These are phyloP conservation scores for Epichloe glyceriae DNA, from an alignment of 2,329 filamentous ascomycete genomes.

Conservation along the genomic window DNA sequence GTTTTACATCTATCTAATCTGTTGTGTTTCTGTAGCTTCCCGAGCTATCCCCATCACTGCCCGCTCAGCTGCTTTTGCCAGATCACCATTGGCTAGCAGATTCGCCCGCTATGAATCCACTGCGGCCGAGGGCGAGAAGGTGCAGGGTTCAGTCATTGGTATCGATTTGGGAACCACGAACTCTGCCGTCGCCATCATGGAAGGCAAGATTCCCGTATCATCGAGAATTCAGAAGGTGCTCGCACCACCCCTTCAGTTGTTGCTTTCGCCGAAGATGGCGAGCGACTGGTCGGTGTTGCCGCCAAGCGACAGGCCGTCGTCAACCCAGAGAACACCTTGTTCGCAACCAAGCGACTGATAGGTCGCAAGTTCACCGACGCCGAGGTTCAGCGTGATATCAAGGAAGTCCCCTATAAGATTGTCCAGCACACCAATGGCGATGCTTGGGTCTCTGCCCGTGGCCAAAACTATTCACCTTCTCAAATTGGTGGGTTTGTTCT, in stretches of 20 bases:
- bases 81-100: conserved; percentile 57
- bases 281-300: conserved; percentile 91
- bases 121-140: conserved; percentile 49
- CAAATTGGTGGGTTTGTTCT: conserved; percentile 95
- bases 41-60: conserved; percentile 57
- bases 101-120: conserved; percentile 71
- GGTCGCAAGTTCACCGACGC: conserved; percentile 89
- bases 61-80: conserved; percentile 53
- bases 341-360: conserved; percentile 97
- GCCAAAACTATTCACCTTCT: conserved; percentile 94
- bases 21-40: conserved; percentile 42
- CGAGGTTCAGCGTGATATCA: conserved; percentile 93
- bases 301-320: conserved; percentile 97
- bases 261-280: conserved; percentile 87
- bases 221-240: conserved; percentile 89
- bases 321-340: conserved; percentile 96
- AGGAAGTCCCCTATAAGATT: conserved; percentile 98
- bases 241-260: conserved; percentile 61
- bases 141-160: conserved; percentile 92
- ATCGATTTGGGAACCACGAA: conserved; percentile 98
- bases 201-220: conserved; percentile 90
- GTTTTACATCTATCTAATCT: conserved; percentile 10
- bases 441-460: conserved; percentile 87
- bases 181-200: conserved; percentile 94
- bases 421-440: conserved; percentile 94